Evolutionary conservation across 140 eudicot species (phyloP).

Genomic region (Senecio squalidus): DNA sequence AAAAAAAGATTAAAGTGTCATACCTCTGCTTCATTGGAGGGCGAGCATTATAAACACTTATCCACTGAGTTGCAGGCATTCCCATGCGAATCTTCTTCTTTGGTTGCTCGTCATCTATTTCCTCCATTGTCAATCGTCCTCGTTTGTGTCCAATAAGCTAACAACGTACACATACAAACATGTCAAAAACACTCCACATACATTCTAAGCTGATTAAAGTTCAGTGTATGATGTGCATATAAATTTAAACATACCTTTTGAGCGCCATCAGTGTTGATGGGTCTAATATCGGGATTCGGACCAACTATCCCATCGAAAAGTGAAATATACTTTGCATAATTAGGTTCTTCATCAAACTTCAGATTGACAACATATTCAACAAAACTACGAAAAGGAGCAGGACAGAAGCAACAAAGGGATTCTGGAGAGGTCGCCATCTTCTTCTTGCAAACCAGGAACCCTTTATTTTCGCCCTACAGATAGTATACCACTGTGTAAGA

Average conservation of each 20-base stretch:
- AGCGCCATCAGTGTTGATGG: slow-evolving; percentile 87
- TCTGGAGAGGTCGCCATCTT: slow-evolving; percentile 96
- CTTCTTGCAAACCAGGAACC: slow-evolving; percentile 89
- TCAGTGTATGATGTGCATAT: background rate
- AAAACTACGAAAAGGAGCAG: slow-evolving; percentile 69
- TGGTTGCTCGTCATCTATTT: slow-evolving; percentile 76
- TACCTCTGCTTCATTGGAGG: slow-evolving; percentile 92
- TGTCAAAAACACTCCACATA: too few species aligned
- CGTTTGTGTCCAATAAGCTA: slow-evolving; percentile 87
- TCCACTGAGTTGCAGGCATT: slow-evolving; percentile 92
- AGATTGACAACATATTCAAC: slow-evolving; percentile 73
- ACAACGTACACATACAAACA: slow-evolving; percentile 11
- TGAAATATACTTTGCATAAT: slow-evolving; percentile 75
- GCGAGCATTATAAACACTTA: slow-evolving; percentile 82
- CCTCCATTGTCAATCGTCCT: slow-evolving; percentile 61
- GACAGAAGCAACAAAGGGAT: slow-evolving; percentile 66
- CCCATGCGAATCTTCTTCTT: slow-evolving; percentile 83
- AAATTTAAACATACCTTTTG: slow-evolving; percentile 52
- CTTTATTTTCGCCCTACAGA: slow-evolving; percentile 77
- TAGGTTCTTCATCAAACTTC: slow-evolving; percentile 82
- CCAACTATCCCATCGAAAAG: slow-evolving; percentile 88
- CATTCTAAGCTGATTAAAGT: too few species aligned
- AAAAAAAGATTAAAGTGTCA: background rate
- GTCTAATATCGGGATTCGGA: slow-evolving; percentile 82
- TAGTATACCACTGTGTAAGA: slow-evolving; percentile 11